These are phyloP conservation scores for Nemania bipapillata DNA, from an alignment of 2,329 filamentous ascomycete genomes.

Conservation along the genomic window DNA sequence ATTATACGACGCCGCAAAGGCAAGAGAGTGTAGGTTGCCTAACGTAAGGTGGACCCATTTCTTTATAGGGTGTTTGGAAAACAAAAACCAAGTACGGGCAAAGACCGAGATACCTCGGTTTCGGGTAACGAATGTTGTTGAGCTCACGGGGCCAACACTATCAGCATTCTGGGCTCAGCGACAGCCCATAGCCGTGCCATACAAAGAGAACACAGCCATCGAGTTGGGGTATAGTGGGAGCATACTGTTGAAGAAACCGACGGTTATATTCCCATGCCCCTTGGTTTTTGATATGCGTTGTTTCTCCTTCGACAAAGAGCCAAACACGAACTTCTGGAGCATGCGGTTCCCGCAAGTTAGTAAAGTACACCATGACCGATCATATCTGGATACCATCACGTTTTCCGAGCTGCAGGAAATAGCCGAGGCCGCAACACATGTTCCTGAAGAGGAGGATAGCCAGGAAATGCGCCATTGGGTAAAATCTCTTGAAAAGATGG, in stretches of 20 bases:
- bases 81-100: constrained; percentile 68
- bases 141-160: constrained; percentile 65
- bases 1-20: constrained; percentile 73
- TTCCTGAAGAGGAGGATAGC: constrained; percentile 63
- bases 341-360: constrained; percentile 79
- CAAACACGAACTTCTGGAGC: constrained; percentile 75
- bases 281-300: constrained; percentile 84
- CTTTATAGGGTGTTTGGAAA: constrained; percentile 78
- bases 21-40: constrained; percentile 64
- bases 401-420: constrained; percentile 76
- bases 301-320: constrained; percentile 79
- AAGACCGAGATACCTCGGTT: constrained; percentile 68
- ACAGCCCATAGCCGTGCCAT: constrained; percentile 57
- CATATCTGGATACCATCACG: constrained; percentile 73
- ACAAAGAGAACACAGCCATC: constrained; percentile 52
- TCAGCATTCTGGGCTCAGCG: constrained; percentile 61
- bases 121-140: constrained; percentile 72
- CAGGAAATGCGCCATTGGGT: constrained; percentile 72
- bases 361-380: constrained; percentile 81
- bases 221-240: constrained; percentile 61
- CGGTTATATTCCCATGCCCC: constrained; percentile 72
- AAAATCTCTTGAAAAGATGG: constrained; percentile 66
- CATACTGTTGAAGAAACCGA: constrained; percentile 58
- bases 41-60: constrained; percentile 81
- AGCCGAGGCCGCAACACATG: constrained; percentile 66